phyloP scores from a whole-genome alignment of 2,329 filamentous ascomycete genomes.

The Paramyrothecium roridum region DNA sequence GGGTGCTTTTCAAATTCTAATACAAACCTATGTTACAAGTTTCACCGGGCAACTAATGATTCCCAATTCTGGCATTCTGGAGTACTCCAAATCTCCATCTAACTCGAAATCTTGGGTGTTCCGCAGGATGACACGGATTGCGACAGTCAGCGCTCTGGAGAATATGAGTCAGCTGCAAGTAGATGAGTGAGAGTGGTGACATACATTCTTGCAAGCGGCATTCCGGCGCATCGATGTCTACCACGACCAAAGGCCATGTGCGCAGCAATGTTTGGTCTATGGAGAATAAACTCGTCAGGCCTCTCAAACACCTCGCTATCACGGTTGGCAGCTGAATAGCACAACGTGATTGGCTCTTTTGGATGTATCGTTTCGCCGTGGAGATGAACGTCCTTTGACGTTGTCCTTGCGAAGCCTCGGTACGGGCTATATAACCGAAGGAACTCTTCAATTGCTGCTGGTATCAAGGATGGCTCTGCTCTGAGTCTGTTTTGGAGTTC shows the following conservation, averaged over 20 bases:
- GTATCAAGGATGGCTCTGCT: neutral
- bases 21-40: neutral
- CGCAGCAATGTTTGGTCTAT: neutral
- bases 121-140: neutral
- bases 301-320: neutral
- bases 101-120: neutral
- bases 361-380: neutral
- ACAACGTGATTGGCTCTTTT: neutral
- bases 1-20: no score
- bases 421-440: neutral
- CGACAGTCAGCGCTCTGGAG: neutral
- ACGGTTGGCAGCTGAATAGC: neutral
- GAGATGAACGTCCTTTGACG: neutral
- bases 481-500: neutral
- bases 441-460: neutral
- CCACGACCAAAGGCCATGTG: neutral
- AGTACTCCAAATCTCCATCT: neutral
- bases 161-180: neutral
- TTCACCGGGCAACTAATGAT: neutral
- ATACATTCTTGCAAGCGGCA: neutral
- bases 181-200: neutral
- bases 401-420: neutral
- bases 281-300: neutral
- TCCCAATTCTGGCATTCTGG: neutral
- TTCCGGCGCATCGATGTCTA: neutral